Base-by-base conservation (phyloP, 768 basidiomycete species). In the Cyclocybe cylindracea region DNA sequence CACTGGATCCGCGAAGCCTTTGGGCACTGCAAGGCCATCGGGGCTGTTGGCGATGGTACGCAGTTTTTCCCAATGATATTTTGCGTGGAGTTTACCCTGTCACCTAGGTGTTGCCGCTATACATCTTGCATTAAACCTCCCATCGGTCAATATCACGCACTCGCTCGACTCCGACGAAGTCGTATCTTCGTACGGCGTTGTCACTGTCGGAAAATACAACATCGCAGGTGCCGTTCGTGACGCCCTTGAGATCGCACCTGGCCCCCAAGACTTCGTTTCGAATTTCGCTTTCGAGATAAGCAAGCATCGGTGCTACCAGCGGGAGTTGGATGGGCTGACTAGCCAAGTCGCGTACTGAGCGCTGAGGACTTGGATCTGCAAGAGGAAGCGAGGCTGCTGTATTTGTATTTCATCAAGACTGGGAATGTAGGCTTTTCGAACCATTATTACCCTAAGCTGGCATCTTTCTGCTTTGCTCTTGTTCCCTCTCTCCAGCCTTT, bases 1-100 rank as follows among this genome's bases (percentile, higher is more conserved):
- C 90, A 95, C 64, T 92, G 87, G 77, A 79, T 89, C 3, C 80
- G 89, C 40, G 92, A 94, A 68, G 86, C 90, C 2, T 94, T 89
- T 69, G 87, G 87, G 16, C 93, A 94, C 67, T 86, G 84, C 70
- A 94, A 94, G 72, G 66, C 87, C 13, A 89, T 96, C 51, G 89
- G 83, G 2, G 91, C 85, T 1, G 74, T 87, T 41, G 93, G 91
- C 8, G 78, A 83, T 64, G 85, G 86, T 82, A 39, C 31, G 66
- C 16, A 38, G n/a, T 10, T 13, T 14, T 24, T n/a, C 2, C 44
- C 24, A 1, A 45, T 39, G 19, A 4, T 43, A 6, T 32, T 44
- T 40, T 19, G 13, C 29, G 4, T 31, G 47, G n/a, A 9, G 40
- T 40, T 18, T 13, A 7, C 40, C 41, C 9, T 38, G 38, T 48